Evolutionary conservation across 352 stramenopile species (phyloP), one percentile per base, ranked within the genome.

Genomic region (Pythium guiyangense): DNA sequence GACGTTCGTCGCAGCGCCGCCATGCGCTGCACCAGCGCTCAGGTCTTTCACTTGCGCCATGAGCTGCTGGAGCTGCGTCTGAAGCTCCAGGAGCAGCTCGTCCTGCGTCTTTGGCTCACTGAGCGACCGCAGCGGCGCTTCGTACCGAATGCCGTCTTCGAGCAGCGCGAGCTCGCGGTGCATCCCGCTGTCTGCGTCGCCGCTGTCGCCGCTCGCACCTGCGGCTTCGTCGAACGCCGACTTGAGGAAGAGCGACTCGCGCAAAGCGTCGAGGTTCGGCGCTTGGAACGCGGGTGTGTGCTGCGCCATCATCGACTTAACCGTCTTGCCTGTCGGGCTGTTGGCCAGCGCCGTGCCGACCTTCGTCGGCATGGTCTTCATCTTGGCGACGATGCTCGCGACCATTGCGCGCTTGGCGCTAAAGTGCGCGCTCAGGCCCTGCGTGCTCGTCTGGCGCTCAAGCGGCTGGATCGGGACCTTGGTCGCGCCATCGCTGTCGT

Each of bases 171-270:
- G 58, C 11, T 53, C 50, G 34, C 35, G 49, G 9, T 44, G 50
- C 1, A 22, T 11, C 17, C 26, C 26, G 14, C 45, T 22, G 25
- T 40, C 37, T 5, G 10, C 42, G 20, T 58, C 25, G 14, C 29
- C 37, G 11, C 20, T 26, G 26, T 49, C 55, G 14, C 11, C 50
- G 11, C 15, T 29, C 2, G 17, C n/a, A 14, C 20, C 25, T 5
- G 17, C 10, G 9, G 57, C 49, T 9, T 51, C 43, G 43, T 64
- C 58, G 35, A 64, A 64, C 18, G 58, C 49, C 18, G 58, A 59
- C 45, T 64, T 64, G 49, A 64, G 51, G 20, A 53, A 64, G 17
- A 64, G 58, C 34, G 58, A 52, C 27, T 64, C 50, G 42, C 53
- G 52, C 31, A 64, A 45, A 18, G 50, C 58, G 20, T 43, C 43